phyloP scores from a whole-genome alignment of 805 yeast species.

The Candida sithepensis region DNA sequence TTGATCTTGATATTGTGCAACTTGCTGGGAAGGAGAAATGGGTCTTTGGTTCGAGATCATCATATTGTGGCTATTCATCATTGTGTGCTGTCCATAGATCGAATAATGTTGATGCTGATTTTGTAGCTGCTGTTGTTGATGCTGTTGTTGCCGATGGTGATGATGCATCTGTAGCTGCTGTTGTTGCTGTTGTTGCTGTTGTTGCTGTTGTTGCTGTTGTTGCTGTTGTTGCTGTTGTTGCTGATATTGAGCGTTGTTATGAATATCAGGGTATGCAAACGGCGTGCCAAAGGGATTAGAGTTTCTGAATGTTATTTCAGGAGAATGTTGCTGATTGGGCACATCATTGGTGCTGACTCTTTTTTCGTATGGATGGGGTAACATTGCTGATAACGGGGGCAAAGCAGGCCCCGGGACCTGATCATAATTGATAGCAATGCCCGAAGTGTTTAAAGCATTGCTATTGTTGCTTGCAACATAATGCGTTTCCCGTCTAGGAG shows the following conservation, averaged over 20 bases:
- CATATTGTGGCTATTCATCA: background rate
- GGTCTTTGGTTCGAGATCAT: background rate
- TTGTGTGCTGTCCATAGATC: background rate
- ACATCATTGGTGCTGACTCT: background rate
- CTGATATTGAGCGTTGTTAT: background rate
- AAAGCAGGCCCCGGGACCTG: constrained; percentile 38
- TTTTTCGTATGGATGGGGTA: constrained; percentile 1
- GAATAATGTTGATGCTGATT: background rate
- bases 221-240: background rate
- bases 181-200: background rate
- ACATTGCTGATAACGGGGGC: constrained; percentile 28
- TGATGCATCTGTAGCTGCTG: too few species aligned
- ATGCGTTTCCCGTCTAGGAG: constrained; percentile 7
- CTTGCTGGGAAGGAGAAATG: background rate
- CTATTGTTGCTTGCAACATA: constrained; percentile 3
- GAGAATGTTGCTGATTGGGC: background rate
- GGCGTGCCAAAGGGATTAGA: background rate
- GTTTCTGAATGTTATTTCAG: background rate
- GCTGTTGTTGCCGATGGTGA: too few species aligned
- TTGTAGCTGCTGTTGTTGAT: too few species aligned
- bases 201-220: background rate
- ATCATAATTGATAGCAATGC: constrained; percentile 30
- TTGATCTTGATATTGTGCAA: background rate
- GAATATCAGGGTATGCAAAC: background rate
- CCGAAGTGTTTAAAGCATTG: constrained; percentile 22